Evolutionary conservation across 805 yeast genomes (phyloP), one percentile per base, ranked within the genome.

Genomic region (Lachancea nothofagi): DNA sequence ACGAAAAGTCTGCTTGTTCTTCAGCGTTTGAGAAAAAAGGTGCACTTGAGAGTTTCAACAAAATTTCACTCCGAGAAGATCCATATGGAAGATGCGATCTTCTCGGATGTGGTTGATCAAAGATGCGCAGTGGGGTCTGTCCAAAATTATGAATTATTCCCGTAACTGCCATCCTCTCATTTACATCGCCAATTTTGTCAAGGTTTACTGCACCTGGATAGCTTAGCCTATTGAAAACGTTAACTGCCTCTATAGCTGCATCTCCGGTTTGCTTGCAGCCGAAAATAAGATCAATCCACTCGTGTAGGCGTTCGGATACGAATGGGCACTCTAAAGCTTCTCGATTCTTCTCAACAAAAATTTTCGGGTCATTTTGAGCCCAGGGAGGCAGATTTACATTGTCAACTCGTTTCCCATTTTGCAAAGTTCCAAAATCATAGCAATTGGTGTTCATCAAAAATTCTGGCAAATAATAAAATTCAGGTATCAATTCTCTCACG

Each of bases 71-170:
- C 15, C 14, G 14, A 7, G 34, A 21, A 5, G 22, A 7, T 24
- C 20, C 9, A 14, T 17, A 4, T 8, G 7, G 19, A 5, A 12
- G 32, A 26, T 13, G 26, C 15, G 9, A 14, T 18, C 39, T 34
- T 2, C 66, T 40, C 71, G 83, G 80, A 58, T 87, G 96, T 0
- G 88, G 81, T 37, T 71, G 72, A 13, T 64, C 66, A 50, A 88
- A 85, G 8, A 88, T 64, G 49, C 82, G 84, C 35, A 73, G 54
- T 1, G 96, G 96, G 0, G 95, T 87, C 55, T 87, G 96, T 0
- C 96, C 96, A 68, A 87, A 87, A 59, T 87, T 87, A 55, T 88
- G 93, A 37, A 87, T 87, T 50, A 83, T 83, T 1, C 95, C 89
- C 17, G 86, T 82, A 2, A 83, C 71, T 1, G 95, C 90, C 27